Conservation (phyloP, 2,329 filamentous ascomycete genomes). For the Aspergillus tamarii region DNA sequence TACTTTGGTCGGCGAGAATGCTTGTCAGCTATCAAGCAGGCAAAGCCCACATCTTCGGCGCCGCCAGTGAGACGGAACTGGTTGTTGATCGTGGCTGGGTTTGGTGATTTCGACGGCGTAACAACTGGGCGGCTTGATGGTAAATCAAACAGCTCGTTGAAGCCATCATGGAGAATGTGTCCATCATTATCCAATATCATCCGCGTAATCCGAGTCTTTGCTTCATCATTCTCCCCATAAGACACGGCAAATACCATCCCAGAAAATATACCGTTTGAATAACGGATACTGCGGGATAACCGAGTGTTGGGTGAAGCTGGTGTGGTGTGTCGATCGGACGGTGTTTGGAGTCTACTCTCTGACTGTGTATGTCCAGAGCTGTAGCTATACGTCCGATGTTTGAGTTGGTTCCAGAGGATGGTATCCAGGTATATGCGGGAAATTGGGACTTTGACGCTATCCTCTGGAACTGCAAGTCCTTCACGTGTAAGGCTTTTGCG, state of each 20-base stretch:
- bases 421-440: slow-evolving; percentile 50
- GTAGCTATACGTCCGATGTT: slow-evolving; percentile 43
- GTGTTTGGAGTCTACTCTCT: slow-evolving; percentile 37
- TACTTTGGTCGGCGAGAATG: slow-evolving; percentile 89
- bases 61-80: slow-evolving; percentile 58
- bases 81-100: slow-evolving; percentile 15
- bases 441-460: slow-evolving; percentile 47
- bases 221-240: slow-evolving; percentile 61
- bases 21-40: slow-evolving; percentile 81
- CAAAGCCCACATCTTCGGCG: slow-evolving; percentile 68
- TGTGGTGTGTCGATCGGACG: slow-evolving; percentile 43
- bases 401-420: slow-evolving; percentile 50
- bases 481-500: slow-evolving; percentile 45
- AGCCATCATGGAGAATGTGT: slow-evolving; percentile 70
- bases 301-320: slow-evolving; percentile 54
- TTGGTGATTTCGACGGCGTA: slow-evolving; percentile 33
- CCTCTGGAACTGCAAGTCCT: slow-evolving; percentile 31
- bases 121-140: slow-evolving; percentile 31
- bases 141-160: slow-evolving; percentile 75
- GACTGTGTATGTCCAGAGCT: slow-evolving; percentile 21
- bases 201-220: slow-evolving; percentile 61
- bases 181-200: slow-evolving; percentile 75
- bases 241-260: slow-evolving; percentile 89
- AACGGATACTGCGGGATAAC: slow-evolving; percentile 45
- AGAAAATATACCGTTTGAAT: slow-evolving; percentile 61